Evolutionary conservation across 139 green algal species (phyloP).

Genomic region (Haematococcus lacustris): DNA sequence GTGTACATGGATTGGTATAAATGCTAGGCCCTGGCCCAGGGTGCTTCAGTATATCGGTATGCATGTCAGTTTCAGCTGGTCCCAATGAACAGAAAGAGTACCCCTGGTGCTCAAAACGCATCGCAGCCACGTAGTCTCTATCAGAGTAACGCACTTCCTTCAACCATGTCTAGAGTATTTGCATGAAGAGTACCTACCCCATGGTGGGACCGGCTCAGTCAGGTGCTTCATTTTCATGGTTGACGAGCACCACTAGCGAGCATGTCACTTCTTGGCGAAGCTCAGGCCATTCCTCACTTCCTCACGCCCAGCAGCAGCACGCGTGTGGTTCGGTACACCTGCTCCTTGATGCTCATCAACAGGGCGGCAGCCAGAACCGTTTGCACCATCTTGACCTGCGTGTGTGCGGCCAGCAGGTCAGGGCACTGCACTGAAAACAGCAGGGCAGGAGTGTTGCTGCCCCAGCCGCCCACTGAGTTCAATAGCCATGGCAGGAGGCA

Average conservation of each 20-base stretch:
- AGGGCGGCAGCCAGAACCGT: constrained; percentile 76
- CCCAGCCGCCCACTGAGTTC: neutral
- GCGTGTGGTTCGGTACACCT: too few relatives aligned
- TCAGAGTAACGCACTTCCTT: neutral
- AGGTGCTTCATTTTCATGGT: too few relatives aligned
- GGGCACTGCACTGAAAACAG: neutral
- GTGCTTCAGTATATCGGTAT: too few relatives aligned
- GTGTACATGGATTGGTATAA: too few relatives aligned
- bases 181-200: too few relatives aligned
- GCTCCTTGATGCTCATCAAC: constrained; percentile 79
- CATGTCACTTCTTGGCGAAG: neutral
- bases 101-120: too few relatives aligned
- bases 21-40: too few relatives aligned
- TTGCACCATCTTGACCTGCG: constrained; percentile 79
- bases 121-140: too few relatives aligned
- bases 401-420: neutral
- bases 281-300: neutral
- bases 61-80: too few relatives aligned
- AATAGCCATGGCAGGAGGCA: neutral
- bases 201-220: neutral
- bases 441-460: neutral
- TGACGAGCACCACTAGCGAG: too few relatives aligned
- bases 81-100: too few relatives aligned
- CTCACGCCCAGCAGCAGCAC: neutral
- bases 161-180: neutral